Base-by-base conservation (phyloP, 176 grass and related monocot genomes). In the Otatea glauca region DNA sequence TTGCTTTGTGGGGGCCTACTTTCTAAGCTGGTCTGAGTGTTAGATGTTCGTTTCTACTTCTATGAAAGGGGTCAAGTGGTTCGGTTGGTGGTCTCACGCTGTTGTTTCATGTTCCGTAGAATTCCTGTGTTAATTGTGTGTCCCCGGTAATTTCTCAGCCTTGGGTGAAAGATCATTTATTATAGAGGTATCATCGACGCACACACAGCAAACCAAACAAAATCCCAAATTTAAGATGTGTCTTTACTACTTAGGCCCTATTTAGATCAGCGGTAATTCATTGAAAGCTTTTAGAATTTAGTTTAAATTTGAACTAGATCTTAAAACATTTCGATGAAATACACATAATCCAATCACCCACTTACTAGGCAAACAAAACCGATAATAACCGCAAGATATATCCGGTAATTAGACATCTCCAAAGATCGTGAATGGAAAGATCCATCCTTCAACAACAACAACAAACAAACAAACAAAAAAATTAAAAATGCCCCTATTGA, bases 21-120 rank as follows among this genome's bases (percentile, higher is more conserved):
- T 82, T 6, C 65, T 86, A 72, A n/a, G 63, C 24, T 81, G 72
- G 88, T 64, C 55, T 82, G 48, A 18, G 75, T 71, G 51, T 50
- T 50, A 78, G 51, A 70, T 59, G 23, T 16, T 38, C 35, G 16
- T 60, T 59, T 67, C 38, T 58, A 29, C 18, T 79, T 77, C 63
- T 9, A 35, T 16, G 5, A 78, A 78, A 55, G 25, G 50, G n/a
- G 27, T 5, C 13, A 15, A 68, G 72, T 82, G 78, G 72, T 82
- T 61, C 27, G 55, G 71, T 78, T 88, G 81, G 64, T 77, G 64
- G 24, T 66, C 34, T 32, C 23, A 7, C 29, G 6, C 37, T 43
- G 54, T 59, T 68, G 53, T 12, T 82, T 17, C 79, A 35, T 69
- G 37, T 76, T 41, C 16, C 34, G 6, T 39, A 15, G 13, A 51